Conservation (phyloP, 768 basidiomycete species). For the Russula earlei region DNA sequence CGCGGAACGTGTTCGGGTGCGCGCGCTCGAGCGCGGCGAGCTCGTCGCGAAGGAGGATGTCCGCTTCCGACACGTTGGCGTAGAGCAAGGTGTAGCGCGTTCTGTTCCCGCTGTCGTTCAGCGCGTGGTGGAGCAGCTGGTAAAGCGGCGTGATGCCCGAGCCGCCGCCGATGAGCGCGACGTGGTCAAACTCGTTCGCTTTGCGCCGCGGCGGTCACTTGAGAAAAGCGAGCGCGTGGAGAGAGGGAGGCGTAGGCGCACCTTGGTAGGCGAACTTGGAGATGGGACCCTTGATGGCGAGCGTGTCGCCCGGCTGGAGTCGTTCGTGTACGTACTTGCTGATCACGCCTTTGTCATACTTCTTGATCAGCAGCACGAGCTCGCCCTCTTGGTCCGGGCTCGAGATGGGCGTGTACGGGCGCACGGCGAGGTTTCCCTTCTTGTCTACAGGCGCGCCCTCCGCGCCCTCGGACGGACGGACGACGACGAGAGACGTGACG, state of each 20-base stretch:
- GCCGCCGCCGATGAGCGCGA: conserved; percentile 88
- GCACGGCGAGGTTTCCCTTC: conserved; percentile 81
- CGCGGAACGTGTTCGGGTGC: conserved; percentile 61
- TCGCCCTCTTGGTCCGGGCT: conserved; percentile 65
- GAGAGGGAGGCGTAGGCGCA: conserved; percentile 24
- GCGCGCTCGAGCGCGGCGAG: conserved; percentile 62
- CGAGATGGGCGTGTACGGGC: conserved; percentile 93
- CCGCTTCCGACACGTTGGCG: conserved; percentile 80
- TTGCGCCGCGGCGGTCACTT: not conserved
- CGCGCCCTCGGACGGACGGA: conserved; percentile 60
- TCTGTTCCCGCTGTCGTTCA: conserved; percentile 67
- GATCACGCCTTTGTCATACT: conserved; percentile 71
- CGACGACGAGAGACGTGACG: conserved; percentile 67
- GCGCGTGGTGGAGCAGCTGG: conserved; percentile 70
- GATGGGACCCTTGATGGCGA: conserved; percentile 88
- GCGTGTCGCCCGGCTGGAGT: conserved; percentile 73
- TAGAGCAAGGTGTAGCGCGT: conserved; percentile 93
- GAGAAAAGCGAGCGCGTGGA: not conserved
- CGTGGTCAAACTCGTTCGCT: conserved; percentile 79
- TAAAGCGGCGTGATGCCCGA: conserved; percentile 87
- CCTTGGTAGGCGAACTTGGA: conserved; percentile 81
- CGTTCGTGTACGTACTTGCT: conserved; percentile 68
- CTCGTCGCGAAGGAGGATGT: conserved; percentile 80
- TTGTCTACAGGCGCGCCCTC: conserved; percentile 40
- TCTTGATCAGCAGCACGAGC: conserved; percentile 76